A percentile compares a stretch with the other conserved stretches of the same genome.
These are phyloP conservation scores for Aspergillus awamori DNA, from an alignment of 2,329 filamentous ascomycete species.

Conservation along the genomic window DNA sequence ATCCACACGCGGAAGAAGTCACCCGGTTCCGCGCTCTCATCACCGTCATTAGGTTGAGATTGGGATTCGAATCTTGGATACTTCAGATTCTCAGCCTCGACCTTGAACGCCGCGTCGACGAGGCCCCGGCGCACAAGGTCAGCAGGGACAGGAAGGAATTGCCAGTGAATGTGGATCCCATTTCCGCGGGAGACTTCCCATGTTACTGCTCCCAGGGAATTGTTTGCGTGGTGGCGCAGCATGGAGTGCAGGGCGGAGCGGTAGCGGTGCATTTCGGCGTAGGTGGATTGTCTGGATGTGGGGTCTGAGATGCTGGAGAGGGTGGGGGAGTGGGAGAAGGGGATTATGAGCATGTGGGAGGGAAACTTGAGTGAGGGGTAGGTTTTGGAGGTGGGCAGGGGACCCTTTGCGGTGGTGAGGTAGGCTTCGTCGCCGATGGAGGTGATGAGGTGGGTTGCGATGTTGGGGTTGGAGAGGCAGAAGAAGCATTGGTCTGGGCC, in stretches of 20 bases:
- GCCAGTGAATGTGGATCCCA: slow-evolving; percentile 92
- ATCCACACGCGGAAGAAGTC: slow-evolving; percentile 84
- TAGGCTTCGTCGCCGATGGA: slow-evolving; percentile 88
- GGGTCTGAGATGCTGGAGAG: slow-evolving; percentile 66
- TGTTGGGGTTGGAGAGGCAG: slow-evolving; percentile 83
- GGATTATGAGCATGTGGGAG: slow-evolving; percentile 87
- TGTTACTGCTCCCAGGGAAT: slow-evolving; percentile 77
- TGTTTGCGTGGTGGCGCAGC: slow-evolving; percentile 54
- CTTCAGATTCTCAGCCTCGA: slow-evolving; percentile 76
- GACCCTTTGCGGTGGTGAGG: slow-evolving; percentile 88
- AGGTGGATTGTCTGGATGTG: slow-evolving; percentile 62
- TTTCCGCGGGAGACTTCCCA: slow-evolving; percentile 86
- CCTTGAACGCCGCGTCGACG: slow-evolving; percentile 85
- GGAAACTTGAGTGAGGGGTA: slow-evolving; percentile 70
- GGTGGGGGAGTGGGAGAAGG: slow-evolving; percentile 78
- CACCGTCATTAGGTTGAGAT: slow-evolving; percentile 35
- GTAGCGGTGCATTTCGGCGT: slow-evolving; percentile 81
- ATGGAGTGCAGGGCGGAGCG: slow-evolving; percentile 76
- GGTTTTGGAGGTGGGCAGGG: slow-evolving; percentile 71
- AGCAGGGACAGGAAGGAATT: slow-evolving; percentile 76
- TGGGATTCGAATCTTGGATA: slow-evolving; percentile 57
- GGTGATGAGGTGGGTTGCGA: slow-evolving; percentile 84
- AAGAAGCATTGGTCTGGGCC: slow-evolving; percentile 88
- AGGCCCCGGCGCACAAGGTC: slow-evolving; percentile 71
- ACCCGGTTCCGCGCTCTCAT: slow-evolving; percentile 47